Conservation (phyloP, 1,139 yeast species). For the Lodderomyces metapsilosis region DNA sequence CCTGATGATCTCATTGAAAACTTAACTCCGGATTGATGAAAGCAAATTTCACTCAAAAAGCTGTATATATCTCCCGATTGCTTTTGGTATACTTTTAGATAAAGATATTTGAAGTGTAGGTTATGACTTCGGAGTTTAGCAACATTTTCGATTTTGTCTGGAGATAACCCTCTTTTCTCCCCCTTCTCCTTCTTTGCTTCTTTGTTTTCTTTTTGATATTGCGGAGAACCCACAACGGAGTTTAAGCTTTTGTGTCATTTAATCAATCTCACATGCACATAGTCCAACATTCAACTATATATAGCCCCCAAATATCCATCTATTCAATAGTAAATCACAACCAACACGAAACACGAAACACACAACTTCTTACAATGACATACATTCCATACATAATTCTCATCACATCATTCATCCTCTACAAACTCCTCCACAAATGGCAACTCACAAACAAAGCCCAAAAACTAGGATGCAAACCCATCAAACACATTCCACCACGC, state of each 20-base stretch:
- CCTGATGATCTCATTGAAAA: too few relatives aligned
- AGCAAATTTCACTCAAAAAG: too few relatives aligned
- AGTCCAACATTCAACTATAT: too few relatives aligned
- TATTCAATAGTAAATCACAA: too few relatives aligned
- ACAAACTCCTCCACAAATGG: not conserved
- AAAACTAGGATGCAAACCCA: conserved; percentile 7
- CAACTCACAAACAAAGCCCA: not conserved
- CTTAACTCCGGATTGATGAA: too few relatives aligned
- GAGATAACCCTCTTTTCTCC: not conserved
- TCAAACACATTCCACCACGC: conserved; percentile 1
- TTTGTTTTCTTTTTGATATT: too few relatives aligned
- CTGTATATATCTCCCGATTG: too few relatives aligned
- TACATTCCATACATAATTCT: not conserved
- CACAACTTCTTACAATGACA: too few relatives aligned
- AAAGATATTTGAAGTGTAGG: too few relatives aligned
- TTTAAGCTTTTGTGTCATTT: not conserved
- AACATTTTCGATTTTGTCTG: not conserved
- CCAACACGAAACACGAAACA: too few relatives aligned
- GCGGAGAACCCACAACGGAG: conserved; percentile 1
- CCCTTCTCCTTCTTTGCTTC: too few relatives aligned
- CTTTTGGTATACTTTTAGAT: too few relatives aligned
- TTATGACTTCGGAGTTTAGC: not conserved
- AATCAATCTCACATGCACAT: not conserved
- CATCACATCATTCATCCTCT: not conserved
- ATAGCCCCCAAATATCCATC: not conserved